Evolutionary conservation across 139 green algal species (phyloP).

Genomic region (Mychonastes homosphaera): DNA sequence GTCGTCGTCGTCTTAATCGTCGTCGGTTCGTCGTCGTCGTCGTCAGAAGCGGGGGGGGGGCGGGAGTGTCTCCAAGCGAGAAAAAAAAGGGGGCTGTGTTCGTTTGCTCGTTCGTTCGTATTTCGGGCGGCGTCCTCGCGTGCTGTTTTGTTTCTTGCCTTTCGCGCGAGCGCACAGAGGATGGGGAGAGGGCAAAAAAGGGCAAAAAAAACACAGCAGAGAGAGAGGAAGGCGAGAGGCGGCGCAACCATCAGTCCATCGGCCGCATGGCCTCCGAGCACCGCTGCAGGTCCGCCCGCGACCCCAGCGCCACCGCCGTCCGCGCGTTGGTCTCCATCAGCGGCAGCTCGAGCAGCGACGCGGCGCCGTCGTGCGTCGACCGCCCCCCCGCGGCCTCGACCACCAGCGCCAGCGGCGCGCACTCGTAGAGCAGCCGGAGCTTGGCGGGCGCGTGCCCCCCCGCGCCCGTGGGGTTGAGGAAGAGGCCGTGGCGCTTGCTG

Average conservation of each 20-base stretch:
- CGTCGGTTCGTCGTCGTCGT: too few relatives aligned
- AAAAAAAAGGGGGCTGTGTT: too few relatives aligned
- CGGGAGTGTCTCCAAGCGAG: too few relatives aligned
- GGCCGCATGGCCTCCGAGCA: slow-evolving; percentile 38
- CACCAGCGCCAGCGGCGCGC: slow-evolving; percentile 55
- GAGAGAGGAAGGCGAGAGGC: too few relatives aligned
- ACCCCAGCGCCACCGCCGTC: slow-evolving; percentile 44
- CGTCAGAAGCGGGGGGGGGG: too few relatives aligned
- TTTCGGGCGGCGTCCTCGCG: too few relatives aligned
- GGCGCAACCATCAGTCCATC: not conserved
- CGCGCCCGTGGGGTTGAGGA: slow-evolving; percentile 59
- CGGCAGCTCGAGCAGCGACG: slow-evolving; percentile 31
- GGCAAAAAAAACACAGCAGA: too few relatives aligned
- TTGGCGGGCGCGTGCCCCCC: slow-evolving; percentile 58
- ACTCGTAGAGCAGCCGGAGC: slow-evolving; percentile 78
- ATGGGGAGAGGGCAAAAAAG: too few relatives aligned
- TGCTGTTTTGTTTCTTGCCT: too few relatives aligned
- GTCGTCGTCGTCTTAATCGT: too few relatives aligned
- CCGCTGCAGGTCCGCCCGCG: slow-evolving; percentile 33
- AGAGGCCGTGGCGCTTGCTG: slow-evolving; percentile 69
- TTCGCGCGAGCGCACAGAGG: too few relatives aligned
- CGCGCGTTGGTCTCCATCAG: slow-evolving; percentile 25
- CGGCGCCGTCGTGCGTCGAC: slow-evolving; percentile 27
- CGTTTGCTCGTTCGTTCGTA: too few relatives aligned
- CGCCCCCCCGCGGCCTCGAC: slow-evolving; percentile 37